Conservation (phyloP, 164 flowering plant genomes). For the Macadamia integrifolia region DNA sequence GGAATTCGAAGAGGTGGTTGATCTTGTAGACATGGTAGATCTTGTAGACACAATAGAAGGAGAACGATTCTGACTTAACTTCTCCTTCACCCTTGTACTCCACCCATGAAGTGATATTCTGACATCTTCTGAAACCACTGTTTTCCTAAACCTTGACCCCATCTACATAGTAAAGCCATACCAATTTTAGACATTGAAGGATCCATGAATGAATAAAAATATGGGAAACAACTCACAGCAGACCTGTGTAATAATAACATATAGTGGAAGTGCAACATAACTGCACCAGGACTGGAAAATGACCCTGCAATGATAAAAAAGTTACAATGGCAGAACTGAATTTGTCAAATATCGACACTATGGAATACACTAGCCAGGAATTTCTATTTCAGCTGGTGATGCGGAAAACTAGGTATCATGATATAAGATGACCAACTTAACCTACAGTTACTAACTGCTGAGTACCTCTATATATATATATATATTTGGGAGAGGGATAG, state of each 20-base stretch:
- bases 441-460: too few relatives aligned
- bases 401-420: not conserved
- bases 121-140: conserved; percentile 58
- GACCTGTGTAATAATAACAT: conserved; percentile 83
- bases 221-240: not conserved
- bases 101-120: conserved; percentile 62
- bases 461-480: too few relatives aligned
- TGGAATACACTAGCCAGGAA: not conserved
- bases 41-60: conserved; percentile 15
- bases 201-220: not conserved
- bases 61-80: conserved; percentile 15
- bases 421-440: too few relatives aligned
- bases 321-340: not conserved
- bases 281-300: conserved; percentile 83
- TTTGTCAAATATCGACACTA: not conserved
- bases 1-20: conserved; percentile 24
- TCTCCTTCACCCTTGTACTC: conserved; percentile 47
- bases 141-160: conserved; percentile 73
- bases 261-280: conserved; percentile 77
- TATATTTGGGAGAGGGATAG: too few relatives aligned
- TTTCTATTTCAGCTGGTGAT: not conserved
- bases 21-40: too few relatives aligned
- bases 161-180: conserved; percentile 35
- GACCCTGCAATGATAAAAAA: conserved; percentile 36
- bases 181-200: not conserved